These are phyloP conservation scores for Solanum chacoense DNA, from an alignment of 305 asterid genomes.

Conservation along the genomic window DNA sequence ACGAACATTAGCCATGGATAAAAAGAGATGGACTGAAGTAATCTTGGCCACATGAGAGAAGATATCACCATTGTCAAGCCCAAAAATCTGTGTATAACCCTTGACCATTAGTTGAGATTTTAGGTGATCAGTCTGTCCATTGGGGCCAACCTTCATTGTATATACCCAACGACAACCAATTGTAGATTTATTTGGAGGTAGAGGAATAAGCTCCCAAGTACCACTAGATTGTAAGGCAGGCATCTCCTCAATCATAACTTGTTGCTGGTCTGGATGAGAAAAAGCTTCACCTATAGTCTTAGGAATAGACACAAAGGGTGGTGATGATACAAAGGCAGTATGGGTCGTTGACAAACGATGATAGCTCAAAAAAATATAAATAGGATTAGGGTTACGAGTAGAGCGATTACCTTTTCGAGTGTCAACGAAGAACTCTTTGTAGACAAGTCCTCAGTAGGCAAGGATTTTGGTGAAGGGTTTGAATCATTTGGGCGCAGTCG, in stretches of 20 bases:
- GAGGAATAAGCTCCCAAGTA: neutral
- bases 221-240: neutral
- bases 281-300: neutral
- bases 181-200: neutral
- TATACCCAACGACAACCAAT: neutral
- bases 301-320: neutral
- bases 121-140: neutral
- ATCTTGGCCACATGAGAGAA: neutral
- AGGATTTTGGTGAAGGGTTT: neutral
- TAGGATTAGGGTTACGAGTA: neutral
- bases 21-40: neutral
- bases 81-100: neutral
- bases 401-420: neutral
- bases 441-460: neutral
- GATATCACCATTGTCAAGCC: neutral
- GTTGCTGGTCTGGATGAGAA: neutral
- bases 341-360: neutral
- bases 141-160: neutral
- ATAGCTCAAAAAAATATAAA: neutral
- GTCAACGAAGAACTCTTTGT: neutral
- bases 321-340: neutral
- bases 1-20: neutral
- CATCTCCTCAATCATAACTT: neutral
- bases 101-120: neutral
- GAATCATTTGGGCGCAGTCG: neutral